Base-by-base conservation (phyloP, 208 protist species). In the Trypanosoma congolense region DNA sequence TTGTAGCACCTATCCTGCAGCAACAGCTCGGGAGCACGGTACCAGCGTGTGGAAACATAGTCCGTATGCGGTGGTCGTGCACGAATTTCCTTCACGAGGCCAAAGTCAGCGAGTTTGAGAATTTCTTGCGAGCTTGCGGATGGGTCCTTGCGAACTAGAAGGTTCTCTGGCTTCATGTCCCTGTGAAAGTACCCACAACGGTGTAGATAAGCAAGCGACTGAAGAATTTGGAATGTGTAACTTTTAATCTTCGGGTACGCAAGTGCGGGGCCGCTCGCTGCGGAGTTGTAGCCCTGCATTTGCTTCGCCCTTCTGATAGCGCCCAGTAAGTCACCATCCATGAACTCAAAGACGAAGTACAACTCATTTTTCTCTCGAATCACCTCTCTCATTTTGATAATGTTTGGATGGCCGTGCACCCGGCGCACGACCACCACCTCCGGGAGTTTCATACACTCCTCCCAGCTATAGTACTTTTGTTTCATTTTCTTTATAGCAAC, bases 401-500 rank as follows among this genome's bases (percentile, higher is more conserved):
- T 95, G 71, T 99, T 98, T 0, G 95, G 93, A 67, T 99, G 97
- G 16, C 82, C 87, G 49, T 94, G 88, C 25, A 98, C 75, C 57
- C 96, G 93, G 8, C 93, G 77, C 26, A 98, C 75, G 14, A 93
- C 83, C 24, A 90, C 76, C 18, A 99, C 94, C 59, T 99, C 97
- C 10, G 87, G 77, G 19, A 98, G 75, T 56, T 95, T 81, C 25
- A 98, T 61, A 70, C 96, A 98, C 61, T 99, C 97, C 16, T 98
- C 90, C 95, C 95, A 98, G 9, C 83, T 90, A 68, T 95, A 97
- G 62, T 93, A 98, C 72, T 96, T 97, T 69, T 94, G 87, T 70
- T 99, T 99, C 96, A 99, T 99, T 60, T 96, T 96, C 70, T 99
- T 99, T 29, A 99, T 98, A 18, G 97, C 97, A 3, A 99, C 97